These are phyloP conservation scores for Ogataea allantospora DNA, from an alignment of 805 yeast genomes.

Conservation along the genomic window DNA sequence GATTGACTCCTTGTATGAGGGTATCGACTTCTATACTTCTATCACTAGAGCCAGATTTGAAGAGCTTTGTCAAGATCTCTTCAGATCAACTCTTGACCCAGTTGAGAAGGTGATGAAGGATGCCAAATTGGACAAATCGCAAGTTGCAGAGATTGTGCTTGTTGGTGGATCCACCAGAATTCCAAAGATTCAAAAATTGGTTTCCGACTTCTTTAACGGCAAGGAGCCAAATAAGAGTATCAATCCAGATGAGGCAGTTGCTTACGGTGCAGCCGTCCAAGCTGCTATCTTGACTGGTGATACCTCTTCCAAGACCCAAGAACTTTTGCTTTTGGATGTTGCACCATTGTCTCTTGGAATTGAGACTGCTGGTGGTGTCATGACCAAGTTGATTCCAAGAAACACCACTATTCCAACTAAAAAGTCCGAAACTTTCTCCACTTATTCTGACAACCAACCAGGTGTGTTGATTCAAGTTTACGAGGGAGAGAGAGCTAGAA, in stretches of 20 bases:
- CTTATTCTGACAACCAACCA: slow-evolving; percentile 83
- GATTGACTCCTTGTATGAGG: slow-evolving; percentile 93
- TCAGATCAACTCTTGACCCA: slow-evolving; percentile 92
- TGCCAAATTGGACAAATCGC: slow-evolving; percentile 85
- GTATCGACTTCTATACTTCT: slow-evolving; percentile 94
- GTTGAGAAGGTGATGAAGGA: slow-evolving; percentile 94
- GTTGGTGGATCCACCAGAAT: slow-evolving; percentile 99
- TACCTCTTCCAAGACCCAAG: slow-evolving; percentile 94
- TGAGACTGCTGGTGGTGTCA: slow-evolving; percentile 82
- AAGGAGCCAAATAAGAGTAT: slow-evolving; percentile 95
- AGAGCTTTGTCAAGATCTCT: slow-evolving; percentile 90
- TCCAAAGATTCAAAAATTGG: slow-evolving; percentile 94
- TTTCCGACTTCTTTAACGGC: slow-evolving; percentile 95
- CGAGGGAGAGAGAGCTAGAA: slow-evolving; percentile 81
- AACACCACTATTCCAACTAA: slow-evolving; percentile 77
- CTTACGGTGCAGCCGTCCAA: slow-evolving; percentile 99
- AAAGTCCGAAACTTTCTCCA: slow-evolving; percentile 70
- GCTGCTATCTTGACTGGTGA: slow-evolving; percentile 97
- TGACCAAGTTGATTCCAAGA: slow-evolving; percentile 74
- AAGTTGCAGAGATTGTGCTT: slow-evolving; percentile 87
- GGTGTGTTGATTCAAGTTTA: slow-evolving; percentile 77
- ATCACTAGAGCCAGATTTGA: slow-evolving; percentile 97
- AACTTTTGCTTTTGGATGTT: slow-evolving; percentile 89
- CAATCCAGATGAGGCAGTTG: slow-evolving; percentile 99
- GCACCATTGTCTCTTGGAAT: slow-evolving; percentile 87